Evolutionary conservation across 805 yeast genomes (phyloP).

Genomic region (Suhomyces pyralidae): DNA sequence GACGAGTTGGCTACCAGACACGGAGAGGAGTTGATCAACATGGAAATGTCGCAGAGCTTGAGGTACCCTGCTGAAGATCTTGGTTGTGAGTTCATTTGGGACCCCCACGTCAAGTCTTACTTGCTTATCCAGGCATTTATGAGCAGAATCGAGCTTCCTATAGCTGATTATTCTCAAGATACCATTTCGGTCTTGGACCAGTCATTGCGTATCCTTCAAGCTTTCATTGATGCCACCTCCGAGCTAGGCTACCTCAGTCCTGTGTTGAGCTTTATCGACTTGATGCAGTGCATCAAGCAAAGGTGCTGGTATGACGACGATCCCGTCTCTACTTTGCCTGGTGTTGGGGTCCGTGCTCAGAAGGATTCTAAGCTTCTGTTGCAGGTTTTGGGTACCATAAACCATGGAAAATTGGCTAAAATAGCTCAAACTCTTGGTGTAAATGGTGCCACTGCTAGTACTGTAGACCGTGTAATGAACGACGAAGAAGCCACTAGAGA

Average conservation of each 20-base stretch:
- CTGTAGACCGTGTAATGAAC: conserved; percentile 7
- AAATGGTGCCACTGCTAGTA: conserved; percentile 22
- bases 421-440: conserved; percentile 43
- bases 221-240: conserved; percentile 84
- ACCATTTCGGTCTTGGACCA: conserved; percentile 92
- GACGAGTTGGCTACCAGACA: conserved; percentile 89
- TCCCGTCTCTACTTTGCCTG: conserved; percentile 58
- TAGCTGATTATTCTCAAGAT: conserved; percentile 93
- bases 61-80: conserved; percentile 57
- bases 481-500: conserved; percentile 29
- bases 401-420: conserved; percentile 27
- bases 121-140: conserved; percentile 71
- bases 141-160: conserved; percentile 74
- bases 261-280: conserved; percentile 56
- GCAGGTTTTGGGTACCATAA: conserved; percentile 43
- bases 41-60: conserved; percentile 75
- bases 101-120: conserved; percentile 80
- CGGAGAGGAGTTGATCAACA: conserved; percentile 84
- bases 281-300: conserved; percentile 88
- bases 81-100: conserved; percentile 69
- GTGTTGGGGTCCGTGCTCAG: conserved; percentile 18
- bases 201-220: conserved; percentile 89
- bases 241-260: conserved; percentile 72
- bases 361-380: conserved; percentile 21
- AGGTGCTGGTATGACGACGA: conserved; percentile 83